Evolutionary conservation across 805 yeast species (phyloP).

Genomic region (Wickerhamomyces strasburgensis): DNA sequence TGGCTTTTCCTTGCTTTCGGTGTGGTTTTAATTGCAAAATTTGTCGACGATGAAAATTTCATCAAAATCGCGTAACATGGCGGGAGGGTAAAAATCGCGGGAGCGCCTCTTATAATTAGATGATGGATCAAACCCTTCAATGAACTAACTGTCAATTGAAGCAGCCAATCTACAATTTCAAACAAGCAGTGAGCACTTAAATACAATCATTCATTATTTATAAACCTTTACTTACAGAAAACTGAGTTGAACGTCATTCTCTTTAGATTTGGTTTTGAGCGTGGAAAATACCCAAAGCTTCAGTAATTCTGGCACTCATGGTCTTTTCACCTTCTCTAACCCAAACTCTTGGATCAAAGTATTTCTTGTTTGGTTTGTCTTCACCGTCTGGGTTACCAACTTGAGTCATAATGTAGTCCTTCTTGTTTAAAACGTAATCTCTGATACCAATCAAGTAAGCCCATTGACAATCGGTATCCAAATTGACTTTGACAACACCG

Average conservation of each 20-base stretch:
- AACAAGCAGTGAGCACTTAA: no score
- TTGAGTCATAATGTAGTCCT: slow-evolving; percentile 83
- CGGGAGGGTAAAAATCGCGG: not conserved
- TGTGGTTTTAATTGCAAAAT: no score
- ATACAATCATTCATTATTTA: no score
- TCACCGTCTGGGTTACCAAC: slow-evolving; percentile 99
- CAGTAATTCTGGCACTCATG: slow-evolving; percentile 80
- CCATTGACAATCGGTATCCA: slow-evolving; percentile 98
- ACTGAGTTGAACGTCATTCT: no score
- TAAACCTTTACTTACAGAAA: no score
- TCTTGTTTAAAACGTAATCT: slow-evolving; percentile 92
- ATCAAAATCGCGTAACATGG: not conserved
- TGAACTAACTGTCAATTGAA: no score
- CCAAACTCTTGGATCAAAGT: slow-evolving; percentile 99
- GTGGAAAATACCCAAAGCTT: slow-evolving; percentile 85
- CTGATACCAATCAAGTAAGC: slow-evolving; percentile 97
- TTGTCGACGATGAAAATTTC: slow-evolving; percentile 13
- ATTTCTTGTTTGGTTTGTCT: slow-evolving; percentile 99
- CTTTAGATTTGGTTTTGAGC: slow-evolving; percentile 56
- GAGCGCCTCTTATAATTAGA: no score
- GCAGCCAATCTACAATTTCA: no score
- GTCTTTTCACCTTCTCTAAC: slow-evolving; percentile 99
- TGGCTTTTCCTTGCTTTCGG: no score
- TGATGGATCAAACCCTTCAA: no score
- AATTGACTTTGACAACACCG: slow-evolving; percentile 98